Evolutionary conservation across 176 grass and related monocot genomes (phyloP).

Genomic region (Musa itinerans): DNA sequence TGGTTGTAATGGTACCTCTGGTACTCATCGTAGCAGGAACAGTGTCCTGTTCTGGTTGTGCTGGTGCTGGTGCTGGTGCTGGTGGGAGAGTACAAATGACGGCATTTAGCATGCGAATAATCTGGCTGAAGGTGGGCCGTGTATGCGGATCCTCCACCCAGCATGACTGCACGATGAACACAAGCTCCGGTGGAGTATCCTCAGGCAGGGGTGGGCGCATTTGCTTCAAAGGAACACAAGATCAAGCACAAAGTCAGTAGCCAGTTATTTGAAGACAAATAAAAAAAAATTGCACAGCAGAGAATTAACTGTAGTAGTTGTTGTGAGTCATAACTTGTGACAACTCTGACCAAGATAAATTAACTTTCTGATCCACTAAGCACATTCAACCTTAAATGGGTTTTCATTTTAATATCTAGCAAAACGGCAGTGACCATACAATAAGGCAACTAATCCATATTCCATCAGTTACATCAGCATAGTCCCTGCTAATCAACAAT

Average conservation of each 20-base stretch:
- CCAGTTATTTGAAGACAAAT: background rate
- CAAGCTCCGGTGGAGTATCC: slow-evolving; percentile 60
- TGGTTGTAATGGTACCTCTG: slow-evolving; percentile 47
- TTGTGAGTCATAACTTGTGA: too few relatives aligned
- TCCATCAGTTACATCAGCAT: too few relatives aligned
- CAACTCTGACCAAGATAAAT: too few relatives aligned
- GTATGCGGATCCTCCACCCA: slow-evolving; percentile 88
- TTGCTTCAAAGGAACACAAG: slow-evolving; percentile 42
- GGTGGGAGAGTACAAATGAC: slow-evolving; percentile 58
- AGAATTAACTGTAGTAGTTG: too few relatives aligned
- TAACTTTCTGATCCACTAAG: too few relatives aligned
- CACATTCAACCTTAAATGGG: too few relatives aligned
- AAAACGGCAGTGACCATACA: too few relatives aligned
- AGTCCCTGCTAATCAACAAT: too few relatives aligned
- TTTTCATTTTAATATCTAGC: too few relatives aligned
- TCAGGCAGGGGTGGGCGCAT: slow-evolving; percentile 67
- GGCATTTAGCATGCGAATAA: slow-evolving; percentile 82
- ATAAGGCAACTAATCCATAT: too few relatives aligned
- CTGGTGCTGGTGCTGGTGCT: slow-evolving; percentile 21
- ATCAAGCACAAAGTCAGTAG: slow-evolving; percentile 13
- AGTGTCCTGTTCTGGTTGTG: slow-evolving; percentile 27
- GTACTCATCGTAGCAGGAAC: slow-evolving; percentile 28
- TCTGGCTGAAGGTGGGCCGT: slow-evolving; percentile 84
- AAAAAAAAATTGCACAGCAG: background rate
- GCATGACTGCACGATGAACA: slow-evolving; percentile 77